These are phyloP conservation scores for Aspergillus candidus DNA, from an alignment of 2,329 filamentous ascomycete species.

Conservation along the genomic window DNA sequence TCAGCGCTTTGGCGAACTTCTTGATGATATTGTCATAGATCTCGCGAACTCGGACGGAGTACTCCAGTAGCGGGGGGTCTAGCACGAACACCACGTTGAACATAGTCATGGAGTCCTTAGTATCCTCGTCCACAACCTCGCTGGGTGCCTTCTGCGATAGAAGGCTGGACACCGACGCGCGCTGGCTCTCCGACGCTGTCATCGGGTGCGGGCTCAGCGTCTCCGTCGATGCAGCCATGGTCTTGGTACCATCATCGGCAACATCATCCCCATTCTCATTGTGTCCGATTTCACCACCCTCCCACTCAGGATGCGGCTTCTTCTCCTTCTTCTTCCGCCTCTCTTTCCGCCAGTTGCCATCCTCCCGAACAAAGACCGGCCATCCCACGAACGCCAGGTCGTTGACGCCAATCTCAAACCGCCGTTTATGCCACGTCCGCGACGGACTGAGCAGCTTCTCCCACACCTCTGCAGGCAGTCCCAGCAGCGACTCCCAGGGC, in stretches of 20 bases:
- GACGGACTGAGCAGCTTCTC: constrained; percentile 74
- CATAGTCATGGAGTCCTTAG: constrained; percentile 75
- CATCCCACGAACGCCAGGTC: constrained; percentile 75
- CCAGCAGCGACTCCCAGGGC: constrained; percentile 58
- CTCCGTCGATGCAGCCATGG: constrained; percentile 24
- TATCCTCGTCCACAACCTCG: constrained; percentile 26
- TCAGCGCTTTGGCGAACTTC: constrained; percentile 86
- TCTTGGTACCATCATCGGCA: constrained; percentile 28
- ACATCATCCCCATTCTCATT: constrained; percentile 32
- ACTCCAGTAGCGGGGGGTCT: constrained; percentile 70
- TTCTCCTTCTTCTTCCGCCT: constrained; percentile 41
- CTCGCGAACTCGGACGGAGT: constrained; percentile 64
- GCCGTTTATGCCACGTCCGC: constrained; percentile 69
- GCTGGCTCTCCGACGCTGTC: constrained; percentile 20
- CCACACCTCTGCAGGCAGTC: constrained; percentile 68
- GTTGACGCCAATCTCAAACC: constrained; percentile 76
- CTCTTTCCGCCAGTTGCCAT: constrained; percentile 69
- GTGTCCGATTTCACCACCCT: constrained; percentile 31
- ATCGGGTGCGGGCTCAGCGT: constrained; percentile 18
- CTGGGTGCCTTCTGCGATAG: constrained; percentile 17
- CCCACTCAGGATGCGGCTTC: constrained; percentile 28
- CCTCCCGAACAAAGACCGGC: constrained; percentile 73
- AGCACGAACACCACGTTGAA: constrained; percentile 95
- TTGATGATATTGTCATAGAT: constrained; percentile 87
- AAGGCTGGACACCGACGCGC: constrained; percentile 16